Conservation (phyloP, 345 rosid species). For the Eucalyptus polybractea region DNA sequence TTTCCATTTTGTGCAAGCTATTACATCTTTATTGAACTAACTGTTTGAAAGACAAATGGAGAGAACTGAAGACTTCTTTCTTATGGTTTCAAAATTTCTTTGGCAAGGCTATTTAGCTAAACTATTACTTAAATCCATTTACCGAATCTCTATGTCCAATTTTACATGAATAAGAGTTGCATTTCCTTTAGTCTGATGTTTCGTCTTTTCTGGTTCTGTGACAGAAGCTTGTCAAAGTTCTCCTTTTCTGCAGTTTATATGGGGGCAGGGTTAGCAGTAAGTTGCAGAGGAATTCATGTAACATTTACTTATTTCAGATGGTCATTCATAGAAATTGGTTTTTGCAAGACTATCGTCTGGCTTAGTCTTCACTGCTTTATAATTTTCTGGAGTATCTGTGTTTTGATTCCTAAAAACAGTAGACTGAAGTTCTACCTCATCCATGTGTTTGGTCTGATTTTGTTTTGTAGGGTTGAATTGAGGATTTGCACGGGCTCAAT, state of each 20-base stretch:
- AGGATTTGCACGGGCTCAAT: slow-evolving; percentile 72
- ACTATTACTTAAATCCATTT: neutral
- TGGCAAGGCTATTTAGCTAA: neutral
- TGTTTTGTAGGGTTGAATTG: slow-evolving; percentile 57
- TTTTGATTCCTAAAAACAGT: neutral
- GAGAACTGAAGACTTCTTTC: neutral
- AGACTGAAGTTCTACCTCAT: neutral
- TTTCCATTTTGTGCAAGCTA: slow-evolving; percentile 79
- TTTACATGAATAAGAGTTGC: neutral
- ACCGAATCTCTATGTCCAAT: neutral
- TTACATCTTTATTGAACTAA: neutral
- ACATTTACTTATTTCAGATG: neutral
- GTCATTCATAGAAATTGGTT: neutral
- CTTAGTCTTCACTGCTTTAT: neutral
- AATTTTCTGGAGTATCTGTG: neutral
- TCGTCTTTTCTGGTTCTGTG: neutral
- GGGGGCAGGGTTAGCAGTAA: neutral
- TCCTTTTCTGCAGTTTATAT: neutral
- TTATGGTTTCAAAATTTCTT: neutral
- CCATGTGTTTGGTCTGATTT: neutral
- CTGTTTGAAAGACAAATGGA: neutral
- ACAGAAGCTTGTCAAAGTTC: neutral
- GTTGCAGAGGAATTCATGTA: neutral
- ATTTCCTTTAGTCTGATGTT: neutral
- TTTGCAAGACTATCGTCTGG: neutral